Evolutionary conservation across 805 yeast species (phyloP).

Genomic region (Yarrowia porcina): DNA sequence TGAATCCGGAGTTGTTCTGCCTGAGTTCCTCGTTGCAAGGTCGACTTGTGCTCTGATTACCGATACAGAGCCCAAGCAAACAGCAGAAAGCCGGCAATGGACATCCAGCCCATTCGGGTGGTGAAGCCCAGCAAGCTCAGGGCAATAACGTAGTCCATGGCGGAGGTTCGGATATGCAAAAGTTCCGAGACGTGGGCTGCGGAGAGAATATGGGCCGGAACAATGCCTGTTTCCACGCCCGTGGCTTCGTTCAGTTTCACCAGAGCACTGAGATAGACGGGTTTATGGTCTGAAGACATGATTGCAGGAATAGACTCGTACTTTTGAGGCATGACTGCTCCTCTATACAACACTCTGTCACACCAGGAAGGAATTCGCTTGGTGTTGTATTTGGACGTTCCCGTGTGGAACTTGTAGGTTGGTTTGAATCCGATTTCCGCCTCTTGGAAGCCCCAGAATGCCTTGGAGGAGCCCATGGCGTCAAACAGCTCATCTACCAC

Average conservation of each 20-base stretch:
- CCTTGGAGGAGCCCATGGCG: slow-evolving; percentile 44
- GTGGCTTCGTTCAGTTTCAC: not conserved
- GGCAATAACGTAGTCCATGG: slow-evolving; percentile 12
- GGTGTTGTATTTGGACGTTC: slow-evolving; percentile 49
- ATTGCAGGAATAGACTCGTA: slow-evolving; percentile 53
- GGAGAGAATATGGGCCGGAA: slow-evolving; percentile 1
- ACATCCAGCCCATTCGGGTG: slow-evolving; percentile 8
- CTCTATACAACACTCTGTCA: slow-evolving; percentile 66
- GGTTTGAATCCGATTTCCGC: slow-evolving; percentile 66
- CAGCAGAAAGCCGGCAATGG: slow-evolving; percentile 2
- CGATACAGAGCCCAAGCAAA: slow-evolving; percentile 12
- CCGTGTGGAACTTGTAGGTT: slow-evolving; percentile 64
- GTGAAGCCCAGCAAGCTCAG: slow-evolving; percentile 5
- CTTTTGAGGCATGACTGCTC: slow-evolving; percentile 36
- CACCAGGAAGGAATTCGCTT: slow-evolving; percentile 86
- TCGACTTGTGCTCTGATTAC: too few species aligned
- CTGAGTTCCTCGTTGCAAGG: too few species aligned
- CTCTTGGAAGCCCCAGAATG: slow-evolving; percentile 66
- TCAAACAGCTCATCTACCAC: slow-evolving; percentile 50
- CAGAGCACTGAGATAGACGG: slow-evolving; percentile 52
- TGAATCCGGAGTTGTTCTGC: too few species aligned
- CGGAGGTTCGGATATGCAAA: slow-evolving; percentile 11
- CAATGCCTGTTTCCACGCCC: not conserved
- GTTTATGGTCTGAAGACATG: slow-evolving; percentile 72
- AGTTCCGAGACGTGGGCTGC: slow-evolving; percentile 13